Conservation (phyloP, 1,284 basidiomycete species). For the Inonotus hispidus region DNA sequence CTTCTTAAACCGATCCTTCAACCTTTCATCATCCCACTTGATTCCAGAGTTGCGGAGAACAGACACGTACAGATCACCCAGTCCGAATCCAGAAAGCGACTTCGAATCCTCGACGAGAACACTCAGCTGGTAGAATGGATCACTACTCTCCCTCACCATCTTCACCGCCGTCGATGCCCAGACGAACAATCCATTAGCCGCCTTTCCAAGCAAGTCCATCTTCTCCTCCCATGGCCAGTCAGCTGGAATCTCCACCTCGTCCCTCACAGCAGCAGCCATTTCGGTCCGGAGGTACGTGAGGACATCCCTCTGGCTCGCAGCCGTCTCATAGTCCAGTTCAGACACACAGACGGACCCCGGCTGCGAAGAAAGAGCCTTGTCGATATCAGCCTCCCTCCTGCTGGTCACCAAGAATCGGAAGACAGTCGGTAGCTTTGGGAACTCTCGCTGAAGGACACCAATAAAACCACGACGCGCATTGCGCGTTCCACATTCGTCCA, state of each 20-base stretch:
- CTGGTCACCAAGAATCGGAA: slow-evolving; percentile 5
- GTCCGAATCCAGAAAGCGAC: background rate
- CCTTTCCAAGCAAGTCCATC: slow-evolving; percentile 22
- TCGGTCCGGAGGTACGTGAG: background rate
- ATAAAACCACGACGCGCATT: slow-evolving; percentile 27
- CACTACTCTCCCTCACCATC: background rate
- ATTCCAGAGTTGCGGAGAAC: background rate
- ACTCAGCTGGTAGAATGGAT: background rate
- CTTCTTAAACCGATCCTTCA: background rate
- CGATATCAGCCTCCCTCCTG: background rate
- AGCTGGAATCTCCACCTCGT: background rate
- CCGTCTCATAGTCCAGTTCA: background rate
- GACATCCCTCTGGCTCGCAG: background rate
- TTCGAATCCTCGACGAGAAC: background rate
- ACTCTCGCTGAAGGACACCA: slow-evolving; percentile 23
- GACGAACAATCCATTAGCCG: slow-evolving; percentile 26
- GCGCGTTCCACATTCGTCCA: slow-evolving; percentile 14
- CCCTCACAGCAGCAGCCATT: background rate
- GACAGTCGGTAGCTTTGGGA: slow-evolving; percentile 2
- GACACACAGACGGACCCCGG: background rate
- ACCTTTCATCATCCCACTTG: background rate
- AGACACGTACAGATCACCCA: background rate
- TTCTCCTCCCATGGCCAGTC: slow-evolving; percentile 12
- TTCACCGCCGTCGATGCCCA: slow-evolving; percentile 28
- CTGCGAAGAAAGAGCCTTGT: background rate